Conservation (phyloP, 2,329 filamentous ascomycete genomes). For the Zelopaecilomyces penicillatus region DNA sequence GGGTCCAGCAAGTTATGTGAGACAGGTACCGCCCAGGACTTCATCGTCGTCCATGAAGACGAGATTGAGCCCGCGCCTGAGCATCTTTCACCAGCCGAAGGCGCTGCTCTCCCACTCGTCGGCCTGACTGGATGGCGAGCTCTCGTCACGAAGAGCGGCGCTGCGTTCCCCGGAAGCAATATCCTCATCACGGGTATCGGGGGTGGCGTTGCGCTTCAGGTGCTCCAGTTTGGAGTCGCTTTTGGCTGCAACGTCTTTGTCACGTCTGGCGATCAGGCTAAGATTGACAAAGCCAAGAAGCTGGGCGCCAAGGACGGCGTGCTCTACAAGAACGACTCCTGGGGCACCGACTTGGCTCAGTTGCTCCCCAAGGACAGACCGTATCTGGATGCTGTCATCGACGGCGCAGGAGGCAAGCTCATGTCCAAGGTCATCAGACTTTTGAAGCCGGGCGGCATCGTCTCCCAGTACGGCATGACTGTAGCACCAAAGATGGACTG, state of each 20-base stretch:
- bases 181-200: constrained; percentile 86
- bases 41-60: constrained; percentile 55
- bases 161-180: constrained; percentile 57
- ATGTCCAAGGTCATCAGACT: constrained; percentile 59
- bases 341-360: constrained; percentile 67
- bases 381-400: constrained; percentile 74
- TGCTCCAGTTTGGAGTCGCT: constrained; percentile 69
- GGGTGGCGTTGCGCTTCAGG: constrained; percentile 80
- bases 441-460: constrained; percentile 74
- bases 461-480: constrained; percentile 89
- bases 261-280: constrained; percentile 64
- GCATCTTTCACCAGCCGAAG: constrained; percentile 66
- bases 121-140: constrained; percentile 87
- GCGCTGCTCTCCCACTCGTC: constrained; percentile 75
- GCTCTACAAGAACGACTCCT: constrained; percentile 66
- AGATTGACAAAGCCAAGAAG: constrained; percentile 62
- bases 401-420: constrained; percentile 83
- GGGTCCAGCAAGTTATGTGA: constrained; percentile 56
- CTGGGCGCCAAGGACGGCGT: constrained; percentile 79
- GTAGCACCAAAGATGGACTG: constrained; percentile 77
- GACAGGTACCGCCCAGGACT: constrained; percentile 68
- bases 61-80: constrained; percentile 70
- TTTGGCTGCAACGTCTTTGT: constrained; percentile 73
- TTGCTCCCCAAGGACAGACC: constrained; percentile 57
- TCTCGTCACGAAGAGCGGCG: constrained; percentile 66